These are phyloP conservation scores for Ceratocystis huliohia DNA, from an alignment of 2,329 filamentous ascomycete genomes.

Conservation along the genomic window DNA sequence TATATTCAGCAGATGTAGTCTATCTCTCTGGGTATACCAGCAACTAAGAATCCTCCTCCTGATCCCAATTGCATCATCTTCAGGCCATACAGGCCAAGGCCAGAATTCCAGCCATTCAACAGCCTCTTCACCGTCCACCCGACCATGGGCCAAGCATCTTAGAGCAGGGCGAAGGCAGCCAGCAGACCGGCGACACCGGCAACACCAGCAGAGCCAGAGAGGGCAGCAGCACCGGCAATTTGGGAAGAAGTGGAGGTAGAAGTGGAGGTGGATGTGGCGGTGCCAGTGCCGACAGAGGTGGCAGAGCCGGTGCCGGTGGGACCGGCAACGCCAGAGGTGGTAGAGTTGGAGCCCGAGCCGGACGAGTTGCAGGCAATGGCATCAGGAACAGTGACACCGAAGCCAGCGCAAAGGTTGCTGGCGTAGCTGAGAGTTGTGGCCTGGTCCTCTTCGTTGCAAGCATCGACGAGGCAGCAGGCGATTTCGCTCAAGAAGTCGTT, in stretches of 20 bases:
- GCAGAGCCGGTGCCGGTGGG: not conserved
- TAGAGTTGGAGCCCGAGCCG: not conserved
- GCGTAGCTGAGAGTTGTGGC: conserved; percentile 30
- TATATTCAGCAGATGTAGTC: conserved; percentile 8
- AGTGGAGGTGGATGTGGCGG: not conserved
- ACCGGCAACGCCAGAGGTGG: not conserved
- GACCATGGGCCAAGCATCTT: not conserved
- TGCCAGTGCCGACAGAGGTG: not conserved
- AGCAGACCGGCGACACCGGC: conserved; percentile 18
- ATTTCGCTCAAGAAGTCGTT: conserved; percentile 33
- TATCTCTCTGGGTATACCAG: conserved; percentile 7
- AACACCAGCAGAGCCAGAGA: conserved; percentile 3
- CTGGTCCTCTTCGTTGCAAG: conserved; percentile 29
- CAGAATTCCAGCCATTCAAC: not conserved
- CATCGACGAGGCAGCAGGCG: conserved; percentile 32
- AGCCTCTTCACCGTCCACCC: not conserved
- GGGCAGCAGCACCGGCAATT: not conserved
- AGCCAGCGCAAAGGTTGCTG: conserved; percentile 30
- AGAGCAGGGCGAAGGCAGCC: conserved; percentile 19
- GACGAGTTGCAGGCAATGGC: conserved; percentile 29
- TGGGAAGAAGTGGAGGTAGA: conserved; percentile 5
- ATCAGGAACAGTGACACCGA: conserved; percentile 29
- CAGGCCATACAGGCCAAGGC: not conserved
- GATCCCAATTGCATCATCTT: not conserved
- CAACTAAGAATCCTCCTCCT: not conserved